Base-by-base conservation (phyloP, 2,329 filamentous ascomycete genomes). In the Didymella pinodella region DNA sequence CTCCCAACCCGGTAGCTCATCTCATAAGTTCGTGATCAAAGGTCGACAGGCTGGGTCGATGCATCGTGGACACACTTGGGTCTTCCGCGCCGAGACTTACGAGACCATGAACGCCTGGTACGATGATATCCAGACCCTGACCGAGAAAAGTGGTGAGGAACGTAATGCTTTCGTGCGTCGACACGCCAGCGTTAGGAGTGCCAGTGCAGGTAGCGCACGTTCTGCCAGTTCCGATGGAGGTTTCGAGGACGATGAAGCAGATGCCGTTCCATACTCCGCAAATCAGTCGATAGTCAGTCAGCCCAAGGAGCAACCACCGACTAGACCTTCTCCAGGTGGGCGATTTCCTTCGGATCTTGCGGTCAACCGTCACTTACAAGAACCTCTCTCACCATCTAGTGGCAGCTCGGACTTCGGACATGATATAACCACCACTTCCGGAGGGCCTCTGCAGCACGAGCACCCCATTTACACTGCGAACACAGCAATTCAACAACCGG, bases 21-120 rank as follows among this genome's bases (percentile, higher is more conserved):
- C 93, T 40, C 94, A 97, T 81, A 99, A 99, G 77, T 99, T 99
- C 77, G 92, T 97, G 77, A 88, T 99, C 71, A 99, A 98, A 78
- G 95, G 95, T 44, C 90, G 93, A 60, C 94, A 98, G 79, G 95
- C 93, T 4, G 94, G 95, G 51, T 83, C 90, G 4, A 92, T 98
- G 88, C 95, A 98, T 77, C 91, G 93, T 63, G 86, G 86, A 32
- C 87, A 89, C 72, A 85, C 85, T 38, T 89, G 87, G 87, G 86
- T 89, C 10, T 89, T 89, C 79, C 83, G 87, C 53, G 87, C 87
- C 22, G 87, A 89, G 72, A 85, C 85, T 2, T 83, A 96, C 77
- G 94, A 98, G 68, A 97, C 93, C 14, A 97, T 98, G 94, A 88
- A 96, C 82, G 92, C 93, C 45, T 99, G 95, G 88, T 98, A 93